Evolutionary conservation across 805 yeast genomes (phyloP), one percentile per base, ranked within the genome.

Genomic region (Jamesozyma piceae): DNA sequence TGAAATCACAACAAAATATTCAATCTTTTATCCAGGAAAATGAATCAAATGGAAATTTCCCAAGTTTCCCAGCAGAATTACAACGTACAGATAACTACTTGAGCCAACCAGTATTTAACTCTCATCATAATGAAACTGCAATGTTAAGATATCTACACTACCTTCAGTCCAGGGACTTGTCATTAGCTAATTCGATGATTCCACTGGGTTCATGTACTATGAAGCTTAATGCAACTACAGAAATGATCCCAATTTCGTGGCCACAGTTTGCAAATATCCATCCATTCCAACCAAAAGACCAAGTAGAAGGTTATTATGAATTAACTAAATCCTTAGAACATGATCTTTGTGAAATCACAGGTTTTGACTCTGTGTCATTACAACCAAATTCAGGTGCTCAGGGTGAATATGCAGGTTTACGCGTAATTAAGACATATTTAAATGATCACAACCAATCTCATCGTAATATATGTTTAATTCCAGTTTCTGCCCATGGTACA

Each of bases 331-430:
- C 85, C 58, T 74, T 92, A 28, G 95, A 85, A 62, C 67, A 71
- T 30, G 97, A 92, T 64, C 71, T 92, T 51, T 84, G 89, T 43
- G 86, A 83, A 49, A 89, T 92, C 49, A 90, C 98, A 10, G 97
- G 97, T 0, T 87, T 92, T 57, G 85, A 80, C 47, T 90, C 85
- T 33, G 82, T 95, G 18, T 84, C 97, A 2, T 68, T 86, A 46
- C 94, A 87, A 80, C 98, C 98, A 49, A 92, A 92, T 62, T 86
- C 97, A 32, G 98, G 98, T 52, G 97, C 98, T 32, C 96, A 90
- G 65, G 98, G 98, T 64, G 98, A 92, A 66, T 92, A 83, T 66
- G 77, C 97, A 14, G 98, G 98, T 24, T 71, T 92, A 46, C 77
- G 94, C 46, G 87, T 88, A 36, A 90, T 92, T 51, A 75, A 79